These are phyloP conservation scores for Camellia japonica DNA, from an alignment of 148 eudicot genomes.

Conservation along the genomic window DNA sequence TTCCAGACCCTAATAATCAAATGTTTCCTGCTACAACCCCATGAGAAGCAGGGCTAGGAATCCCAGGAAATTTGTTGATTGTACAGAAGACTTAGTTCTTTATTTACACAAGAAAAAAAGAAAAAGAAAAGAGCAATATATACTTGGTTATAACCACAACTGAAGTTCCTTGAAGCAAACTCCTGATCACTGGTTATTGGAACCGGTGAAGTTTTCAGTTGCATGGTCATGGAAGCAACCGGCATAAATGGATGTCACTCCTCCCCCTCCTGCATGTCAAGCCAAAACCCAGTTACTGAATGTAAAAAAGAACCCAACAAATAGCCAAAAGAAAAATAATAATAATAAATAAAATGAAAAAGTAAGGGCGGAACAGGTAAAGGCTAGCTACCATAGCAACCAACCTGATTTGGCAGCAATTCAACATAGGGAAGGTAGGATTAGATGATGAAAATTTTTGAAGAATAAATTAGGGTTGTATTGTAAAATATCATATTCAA, in stretches of 20 bases:
- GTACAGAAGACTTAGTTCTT: background rate
- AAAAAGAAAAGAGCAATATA: background rate
- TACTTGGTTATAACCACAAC: background rate
- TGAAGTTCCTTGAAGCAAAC: background rate
- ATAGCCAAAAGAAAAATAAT: background rate
- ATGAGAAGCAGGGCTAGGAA: background rate
- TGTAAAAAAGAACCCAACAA: background rate
- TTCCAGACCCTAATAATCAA: background rate
- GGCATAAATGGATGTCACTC: background rate
- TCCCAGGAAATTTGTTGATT: background rate
- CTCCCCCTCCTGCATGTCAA: slow-evolving; percentile 12
- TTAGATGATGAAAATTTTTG: too few species aligned
- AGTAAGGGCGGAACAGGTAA: background rate
- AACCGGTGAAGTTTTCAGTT: background rate
- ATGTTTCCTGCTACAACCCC: background rate
- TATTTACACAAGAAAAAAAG: slow-evolving; percentile 6
- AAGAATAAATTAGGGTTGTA: background rate
- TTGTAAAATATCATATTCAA: background rate
- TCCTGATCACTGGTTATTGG: background rate
- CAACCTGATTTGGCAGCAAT: background rate
- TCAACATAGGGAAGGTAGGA: too few species aligned
- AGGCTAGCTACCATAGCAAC: too few species aligned
- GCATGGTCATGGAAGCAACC: slow-evolving; percentile 10
- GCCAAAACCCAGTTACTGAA: slow-evolving; percentile 10
- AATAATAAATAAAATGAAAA: background rate